Evolutionary conservation across 2,329 filamentous ascomycete genomes (phyloP), one percentile per base, ranked within the genome.

Genomic region (Cladosporium halotolerans): DNA sequence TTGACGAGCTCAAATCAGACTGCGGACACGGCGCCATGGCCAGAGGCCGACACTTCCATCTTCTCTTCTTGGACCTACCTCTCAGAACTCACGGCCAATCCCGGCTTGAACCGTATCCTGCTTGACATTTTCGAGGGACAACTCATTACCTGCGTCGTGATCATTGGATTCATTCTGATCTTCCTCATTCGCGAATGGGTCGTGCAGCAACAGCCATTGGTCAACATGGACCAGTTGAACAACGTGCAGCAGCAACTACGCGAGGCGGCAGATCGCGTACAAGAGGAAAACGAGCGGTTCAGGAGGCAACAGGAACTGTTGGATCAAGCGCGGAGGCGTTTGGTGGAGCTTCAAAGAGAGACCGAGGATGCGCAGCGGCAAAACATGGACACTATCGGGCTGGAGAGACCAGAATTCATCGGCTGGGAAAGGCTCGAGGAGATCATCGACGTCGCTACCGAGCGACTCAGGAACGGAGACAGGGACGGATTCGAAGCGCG

Each of bases 141-240:
- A 66, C 81, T 97, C 45, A 96, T 99, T 61, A 99, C 92, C 0
- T 74, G 96, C 5, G 74, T 95, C 9, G 89, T 97, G 47, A 92
- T 99, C 7, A 80, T 96, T 42, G 90, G 86, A 54, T 99, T 97
- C 70, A 96, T 99, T 55, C 75, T 99, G n/a, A 84, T 99, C 40
- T 99, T 99, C 61, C 73, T 99, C 3, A 96, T 99, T 44, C 79
- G 95, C 44, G 93, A 99, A 72, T 99, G 96, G 80, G 93, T 99
- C 47, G 90, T 99, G 9, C 93, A 99, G 68, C 93, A 99, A 68
- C 93, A 99, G 66, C 93, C 92, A 4, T 85, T 91, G 59, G 86
- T 93, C 61, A 95, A 95, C 40, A 52, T 67, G 14, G 62, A 66
- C 23, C 56, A 60, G 5, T 38, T 62, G 40, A 51, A 62, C 28